Evolutionary conservation across 306 rosid species (phyloP).

Genomic region (Quercus variabilis): DNA sequence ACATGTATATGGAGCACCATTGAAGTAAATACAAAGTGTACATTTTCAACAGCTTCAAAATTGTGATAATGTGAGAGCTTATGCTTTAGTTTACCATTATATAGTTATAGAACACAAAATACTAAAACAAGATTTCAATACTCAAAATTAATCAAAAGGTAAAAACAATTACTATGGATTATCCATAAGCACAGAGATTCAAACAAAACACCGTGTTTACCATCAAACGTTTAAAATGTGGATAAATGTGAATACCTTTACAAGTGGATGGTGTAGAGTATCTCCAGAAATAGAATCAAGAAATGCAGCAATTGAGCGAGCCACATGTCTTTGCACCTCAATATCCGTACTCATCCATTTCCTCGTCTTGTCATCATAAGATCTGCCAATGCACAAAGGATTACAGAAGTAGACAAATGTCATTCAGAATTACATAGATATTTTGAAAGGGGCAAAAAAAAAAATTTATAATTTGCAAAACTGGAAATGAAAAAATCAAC

Average conservation of each 20-base stretch:
- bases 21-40: background rate
- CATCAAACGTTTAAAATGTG: background rate
- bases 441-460: background rate
- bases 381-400: slow-evolving; percentile 23
- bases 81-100: background rate
- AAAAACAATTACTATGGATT: background rate
- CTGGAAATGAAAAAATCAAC: background rate
- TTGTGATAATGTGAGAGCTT: background rate
- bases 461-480: background rate
- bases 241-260: slow-evolving; percentile 45
- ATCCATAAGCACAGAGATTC: background rate
- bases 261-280: slow-evolving; percentile 34
- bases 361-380: slow-evolving; percentile 40
- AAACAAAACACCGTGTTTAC: background rate
- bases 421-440: background rate
- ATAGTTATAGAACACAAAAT: background rate
- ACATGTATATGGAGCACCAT: background rate
- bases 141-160: background rate
- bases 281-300: slow-evolving; percentile 61
- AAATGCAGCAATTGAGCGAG: slow-evolving; percentile 55
- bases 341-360: slow-evolving; percentile 72
- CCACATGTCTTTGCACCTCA: slow-evolving; percentile 68
- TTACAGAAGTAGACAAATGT: background rate
- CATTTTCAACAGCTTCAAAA: background rate
- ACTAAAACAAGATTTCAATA: slow-evolving; percentile 3